These are phyloP conservation scores for Raffaelea ambrosiae DNA, from an alignment of 2,329 filamentous ascomycete genomes.

Conservation along the genomic window DNA sequence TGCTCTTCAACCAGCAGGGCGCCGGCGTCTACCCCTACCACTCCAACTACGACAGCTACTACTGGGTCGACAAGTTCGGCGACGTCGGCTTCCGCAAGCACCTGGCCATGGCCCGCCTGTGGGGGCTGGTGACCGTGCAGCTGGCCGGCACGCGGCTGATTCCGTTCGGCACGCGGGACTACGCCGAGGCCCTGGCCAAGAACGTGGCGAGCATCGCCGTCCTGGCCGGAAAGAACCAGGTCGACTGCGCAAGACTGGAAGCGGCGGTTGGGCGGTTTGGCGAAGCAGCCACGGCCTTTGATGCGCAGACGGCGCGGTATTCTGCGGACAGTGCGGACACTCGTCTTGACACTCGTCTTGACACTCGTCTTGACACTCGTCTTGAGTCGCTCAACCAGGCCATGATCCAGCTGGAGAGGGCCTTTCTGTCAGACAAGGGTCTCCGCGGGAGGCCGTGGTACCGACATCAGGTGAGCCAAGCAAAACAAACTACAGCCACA, in stretches of 20 bases:
- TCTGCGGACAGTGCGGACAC: too few relatives aligned
- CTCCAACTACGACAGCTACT: conserved; percentile 73
- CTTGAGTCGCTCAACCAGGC: background rate
- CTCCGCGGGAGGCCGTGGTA: background rate
- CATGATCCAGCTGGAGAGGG: conserved; percentile 1
- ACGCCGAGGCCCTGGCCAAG: background rate
- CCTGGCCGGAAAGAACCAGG: background rate
- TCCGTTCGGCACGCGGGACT: background rate
- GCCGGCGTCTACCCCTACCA: conserved; percentile 65
- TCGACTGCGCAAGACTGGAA: background rate
- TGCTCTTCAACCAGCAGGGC: conserved; percentile 40
- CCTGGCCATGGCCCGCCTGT: conserved; percentile 29
- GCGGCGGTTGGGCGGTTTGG: background rate
- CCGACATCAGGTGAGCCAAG: background rate
- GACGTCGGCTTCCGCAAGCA: conserved; percentile 59
- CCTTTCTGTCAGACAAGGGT: background rate
- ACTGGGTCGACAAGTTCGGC: conserved; percentile 75
- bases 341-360: background rate
- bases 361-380: background rate
- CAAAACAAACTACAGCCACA: too few relatives aligned
- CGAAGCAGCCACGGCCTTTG: background rate
- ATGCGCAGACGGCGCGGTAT: background rate
- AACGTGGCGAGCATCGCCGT: background rate
- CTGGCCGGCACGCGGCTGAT: background rate
- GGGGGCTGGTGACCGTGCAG: background rate